Conservation (phyloP, 805 yeast species). For the Diddensiella transvaalensis region DNA sequence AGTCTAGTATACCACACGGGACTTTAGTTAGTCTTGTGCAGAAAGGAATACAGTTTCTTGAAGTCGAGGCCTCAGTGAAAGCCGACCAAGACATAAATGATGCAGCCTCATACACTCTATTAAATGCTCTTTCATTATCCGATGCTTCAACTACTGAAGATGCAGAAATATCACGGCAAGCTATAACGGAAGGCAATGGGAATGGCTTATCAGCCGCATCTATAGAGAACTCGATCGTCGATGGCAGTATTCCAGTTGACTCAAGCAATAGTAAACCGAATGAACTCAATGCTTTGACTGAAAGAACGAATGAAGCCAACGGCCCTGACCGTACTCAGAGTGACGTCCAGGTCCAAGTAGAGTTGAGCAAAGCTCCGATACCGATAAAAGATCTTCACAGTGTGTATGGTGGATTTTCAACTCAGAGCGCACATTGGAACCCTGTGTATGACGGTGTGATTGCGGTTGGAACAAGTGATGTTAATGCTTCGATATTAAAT, state of each 20-base stretch:
- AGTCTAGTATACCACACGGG: slow-evolving; percentile 65
- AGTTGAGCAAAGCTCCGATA: neutral
- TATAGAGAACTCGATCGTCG: neutral
- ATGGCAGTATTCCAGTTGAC: neutral
- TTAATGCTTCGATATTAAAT: slow-evolving; percentile 1
- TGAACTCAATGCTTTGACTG: neutral
- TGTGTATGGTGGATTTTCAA: slow-evolving; percentile 2
- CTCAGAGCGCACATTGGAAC: slow-evolving; percentile 11
- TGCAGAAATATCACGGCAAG: neutral
- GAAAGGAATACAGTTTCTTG: slow-evolving; percentile 76
- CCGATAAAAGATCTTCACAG: slow-evolving; percentile 3
- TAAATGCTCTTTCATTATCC: slow-evolving; percentile 21
- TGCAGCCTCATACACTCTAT: slow-evolving; percentile 16
- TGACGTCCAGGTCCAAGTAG: slow-evolving; percentile 3
- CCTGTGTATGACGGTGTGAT: slow-evolving; percentile 7
- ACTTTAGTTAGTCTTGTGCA: slow-evolving; percentile 78
- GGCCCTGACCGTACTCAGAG: neutral
- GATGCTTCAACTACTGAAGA: slow-evolving; percentile 5
- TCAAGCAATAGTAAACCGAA: neutral
- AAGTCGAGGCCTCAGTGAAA: slow-evolving; percentile 57
- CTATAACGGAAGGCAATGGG: neutral
- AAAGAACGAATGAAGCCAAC: neutral
- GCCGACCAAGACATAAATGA: slow-evolving; percentile 24
- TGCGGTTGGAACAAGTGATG: slow-evolving; percentile 14
- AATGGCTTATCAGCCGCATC: neutral